phyloP scores from a whole-genome alignment of 2,329 filamentous ascomycete genomes.

The Neoascochyta sp. region DNA sequence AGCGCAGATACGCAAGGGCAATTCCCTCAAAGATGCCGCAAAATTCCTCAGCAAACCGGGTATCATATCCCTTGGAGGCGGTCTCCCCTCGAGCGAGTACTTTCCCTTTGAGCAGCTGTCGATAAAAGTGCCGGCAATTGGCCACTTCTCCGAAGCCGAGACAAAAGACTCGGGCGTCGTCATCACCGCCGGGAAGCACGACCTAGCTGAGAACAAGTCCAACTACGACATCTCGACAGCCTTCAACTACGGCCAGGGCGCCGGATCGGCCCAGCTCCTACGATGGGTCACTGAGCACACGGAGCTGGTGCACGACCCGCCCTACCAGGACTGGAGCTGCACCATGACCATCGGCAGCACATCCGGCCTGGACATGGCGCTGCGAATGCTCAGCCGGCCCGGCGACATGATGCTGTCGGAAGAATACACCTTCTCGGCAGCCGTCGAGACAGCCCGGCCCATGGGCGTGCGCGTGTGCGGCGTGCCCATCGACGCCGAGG shows the following conservation, averaged over 20 bases:
- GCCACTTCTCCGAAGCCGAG: constrained; percentile 67
- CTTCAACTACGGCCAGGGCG: constrained; percentile 89
- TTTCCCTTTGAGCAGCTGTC: constrained; percentile 84
- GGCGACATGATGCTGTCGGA: constrained; percentile 80
- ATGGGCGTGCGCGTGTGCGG: constrained; percentile 60
- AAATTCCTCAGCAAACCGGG: constrained; percentile 74
- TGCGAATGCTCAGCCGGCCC: constrained; percentile 75
- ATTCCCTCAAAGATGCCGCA: constrained; percentile 78
- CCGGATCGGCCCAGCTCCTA: constrained; percentile 79
- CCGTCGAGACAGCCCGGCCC: constrained; percentile 62
- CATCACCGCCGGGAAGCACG: constrained; percentile 75
- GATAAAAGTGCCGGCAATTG: constrained; percentile 67
- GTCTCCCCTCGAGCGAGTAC: constrained; percentile 81
- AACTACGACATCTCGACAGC: constrained; percentile 76
- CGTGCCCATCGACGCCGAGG: constrained; percentile 63
- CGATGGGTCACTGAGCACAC: constrained; percentile 94
- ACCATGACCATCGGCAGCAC: constrained; percentile 83
- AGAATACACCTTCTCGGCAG: constrained; percentile 84
- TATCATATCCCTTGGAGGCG: constrained; percentile 87
- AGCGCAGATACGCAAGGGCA: constrained; percentile 54
- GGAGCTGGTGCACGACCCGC: constrained; percentile 81
- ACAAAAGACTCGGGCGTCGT: constrained; percentile 58
- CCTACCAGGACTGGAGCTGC: constrained; percentile 86
- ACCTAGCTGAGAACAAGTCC: constrained; percentile 63
- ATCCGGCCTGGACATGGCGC: constrained; percentile 74